Percentiles rank a stretch among this genome's conserved stretches.
phyloP scores from a whole-genome alignment of 257 asterid species.

The Nicotiana obtusifolia region DNA sequence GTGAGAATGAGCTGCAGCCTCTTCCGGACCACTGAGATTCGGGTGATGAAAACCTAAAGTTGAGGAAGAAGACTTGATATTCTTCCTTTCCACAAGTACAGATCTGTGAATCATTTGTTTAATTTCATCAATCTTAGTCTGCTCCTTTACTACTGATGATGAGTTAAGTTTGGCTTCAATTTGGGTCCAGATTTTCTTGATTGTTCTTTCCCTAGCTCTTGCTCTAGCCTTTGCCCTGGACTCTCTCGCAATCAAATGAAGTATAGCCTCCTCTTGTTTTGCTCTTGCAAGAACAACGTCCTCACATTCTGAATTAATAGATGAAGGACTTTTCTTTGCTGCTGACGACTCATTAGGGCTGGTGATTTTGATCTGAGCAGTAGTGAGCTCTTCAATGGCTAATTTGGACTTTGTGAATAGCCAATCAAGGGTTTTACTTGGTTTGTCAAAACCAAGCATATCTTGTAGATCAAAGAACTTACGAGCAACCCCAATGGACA shows the following conservation, averaged over 20 bases:
- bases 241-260: constrained; percentile 30
- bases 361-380: not conserved
- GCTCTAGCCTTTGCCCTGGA: constrained; percentile 85
- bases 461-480: constrained; percentile 91
- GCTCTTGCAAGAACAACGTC: not conserved
- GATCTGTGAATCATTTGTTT: constrained; percentile 34
- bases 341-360: not conserved
- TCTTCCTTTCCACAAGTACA: constrained; percentile 20
- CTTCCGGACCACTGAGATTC: constrained; percentile 21
- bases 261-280: constrained; percentile 10
- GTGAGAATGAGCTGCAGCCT: not conserved
- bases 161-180: constrained; percentile 7
- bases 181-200: constrained; percentile 40
- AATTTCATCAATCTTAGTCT: not conserved
- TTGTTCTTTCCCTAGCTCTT: constrained; percentile 90
- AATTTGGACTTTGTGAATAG: constrained; percentile 56
- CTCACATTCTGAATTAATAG: constrained; percentile 30
- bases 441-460: constrained; percentile 66
- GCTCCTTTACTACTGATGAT: not conserved
- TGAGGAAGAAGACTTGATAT: constrained; percentile 20
- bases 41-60: constrained; percentile 35
- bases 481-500: constrained; percentile 74
- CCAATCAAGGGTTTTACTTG: constrained; percentile 95
- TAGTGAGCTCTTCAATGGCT: constrained; percentile 58
- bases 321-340: not conserved